phyloP scores from a whole-genome alignment of 2,329 filamentous ascomycete genomes.

The Aspergillus quadrilineatus region DNA sequence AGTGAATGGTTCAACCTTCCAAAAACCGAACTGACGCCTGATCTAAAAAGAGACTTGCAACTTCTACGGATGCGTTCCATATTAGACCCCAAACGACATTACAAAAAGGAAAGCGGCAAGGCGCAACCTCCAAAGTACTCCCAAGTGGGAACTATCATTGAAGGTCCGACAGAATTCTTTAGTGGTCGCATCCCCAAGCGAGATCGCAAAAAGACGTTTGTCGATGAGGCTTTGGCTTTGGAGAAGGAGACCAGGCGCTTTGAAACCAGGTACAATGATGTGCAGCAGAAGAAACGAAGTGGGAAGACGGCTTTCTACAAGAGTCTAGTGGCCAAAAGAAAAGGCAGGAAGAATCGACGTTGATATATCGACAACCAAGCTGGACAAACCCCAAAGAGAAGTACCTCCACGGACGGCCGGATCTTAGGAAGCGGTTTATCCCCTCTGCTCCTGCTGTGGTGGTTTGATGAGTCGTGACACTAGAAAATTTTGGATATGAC shows the following conservation, averaged over 20 bases:
- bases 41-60: conserved; percentile 86
- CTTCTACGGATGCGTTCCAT: conserved; percentile 85
- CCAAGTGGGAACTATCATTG: conserved; percentile 82
- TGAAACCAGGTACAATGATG: conserved; percentile 81
- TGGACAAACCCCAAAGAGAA: too few species aligned
- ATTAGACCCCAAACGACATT: conserved; percentile 83
- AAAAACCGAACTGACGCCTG: conserved; percentile 76
- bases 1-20: conserved; percentile 85
- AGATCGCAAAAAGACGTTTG: conserved; percentile 81
- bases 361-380: not conserved
- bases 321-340: conserved; percentile 64
- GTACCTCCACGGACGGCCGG: too few species aligned
- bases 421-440: not conserved
- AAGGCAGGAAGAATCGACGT: conserved; percentile 23
- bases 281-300: conserved; percentile 77
- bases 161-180: conserved; percentile 85
- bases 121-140: conserved; percentile 75
- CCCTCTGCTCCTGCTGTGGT: too few species aligned
- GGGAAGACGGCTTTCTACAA: conserved; percentile 91
- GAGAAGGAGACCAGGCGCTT: conserved; percentile 69
- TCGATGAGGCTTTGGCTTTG: conserved; percentile 75
- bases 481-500: conserved; percentile 32
- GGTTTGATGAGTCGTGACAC: conserved; percentile 4
- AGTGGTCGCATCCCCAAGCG: conserved; percentile 78
- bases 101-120: conserved; percentile 80